Base-by-base conservation (phyloP, 495 filamentous ascomycete genomes). In the Amniculicola lignicola region DNA sequence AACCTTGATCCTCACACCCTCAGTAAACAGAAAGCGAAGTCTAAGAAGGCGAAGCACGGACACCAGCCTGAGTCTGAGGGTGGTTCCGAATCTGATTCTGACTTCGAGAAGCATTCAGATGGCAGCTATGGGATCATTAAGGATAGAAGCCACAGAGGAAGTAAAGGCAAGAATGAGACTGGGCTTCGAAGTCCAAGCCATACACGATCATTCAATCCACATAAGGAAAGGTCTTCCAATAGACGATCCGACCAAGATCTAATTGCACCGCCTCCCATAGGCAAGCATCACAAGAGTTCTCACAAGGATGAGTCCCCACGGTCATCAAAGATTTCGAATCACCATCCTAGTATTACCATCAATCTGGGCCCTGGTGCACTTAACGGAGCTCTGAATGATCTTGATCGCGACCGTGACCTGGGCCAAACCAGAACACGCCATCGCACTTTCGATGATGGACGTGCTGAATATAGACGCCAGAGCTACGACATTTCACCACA, bases 11-110 rank as follows among this genome's bases (percentile, higher is more conserved):
- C 44, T 33, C 25, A 25, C 23, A 16, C 25, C 5, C 41, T 48
- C 24, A 48, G 35, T 10, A n/a, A 48, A 21, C 44, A 48, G 21
- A 48, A 31, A 23, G 9, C 44, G 4, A 36, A 36, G 44, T 18
- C 10, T 5, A 48, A 48, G 28, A 18, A 14, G 4, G 10, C 19
- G 4, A 23, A 23, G 4, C 24, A n/a, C 9, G 10, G 28, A 12
- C 19, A 19, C 35, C 12, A 12, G 24, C 35, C 24, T 12, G 24
- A 45, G 4, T 23, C 16, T 28, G 42, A 45, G 11, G 10, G 16
- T 11, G 22, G 16, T 10, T 45, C 42, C 22, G 44, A 48, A 12
- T 33, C 5, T 19, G 28, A 19, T 33, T 31, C 44, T 4, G 44
- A 48, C 5, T 33, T 18, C 10, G 9, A 5, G 42, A 14, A 6